Evolutionary conservation across 345 rosid species (phyloP).

Genomic region (Triadica sebifera): DNA sequence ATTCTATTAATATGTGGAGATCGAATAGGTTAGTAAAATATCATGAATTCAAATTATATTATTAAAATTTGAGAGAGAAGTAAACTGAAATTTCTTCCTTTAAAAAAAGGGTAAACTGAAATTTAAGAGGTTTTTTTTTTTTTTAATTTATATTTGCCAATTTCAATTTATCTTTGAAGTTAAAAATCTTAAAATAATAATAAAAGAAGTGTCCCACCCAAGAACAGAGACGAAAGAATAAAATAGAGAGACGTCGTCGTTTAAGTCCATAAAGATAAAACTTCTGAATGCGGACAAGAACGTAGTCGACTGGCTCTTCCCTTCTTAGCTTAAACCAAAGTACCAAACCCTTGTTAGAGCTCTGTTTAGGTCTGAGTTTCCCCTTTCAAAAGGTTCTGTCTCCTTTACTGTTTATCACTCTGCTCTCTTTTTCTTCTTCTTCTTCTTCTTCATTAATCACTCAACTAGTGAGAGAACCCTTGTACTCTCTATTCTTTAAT

Average conservation of each 20-base stretch:
- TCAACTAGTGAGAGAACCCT: background rate
- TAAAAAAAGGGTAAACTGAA: too few species aligned
- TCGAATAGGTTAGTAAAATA: too few species aligned
- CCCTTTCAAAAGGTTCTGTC: background rate
- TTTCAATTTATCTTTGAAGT: too few species aligned
- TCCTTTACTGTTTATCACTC: background rate
- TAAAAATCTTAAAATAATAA: too few species aligned
- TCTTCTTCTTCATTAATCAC: background rate
- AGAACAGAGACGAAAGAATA: background rate
- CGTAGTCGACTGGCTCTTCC: background rate
- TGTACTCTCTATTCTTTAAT: background rate
- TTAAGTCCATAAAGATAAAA: background rate
- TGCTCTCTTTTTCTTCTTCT: background rate
- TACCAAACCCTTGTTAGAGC: background rate
- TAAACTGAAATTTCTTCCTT: too few species aligned
- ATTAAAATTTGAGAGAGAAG: too few species aligned
- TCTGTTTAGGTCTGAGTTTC: background rate
- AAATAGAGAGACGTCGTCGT: background rate
- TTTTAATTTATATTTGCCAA: too few species aligned
- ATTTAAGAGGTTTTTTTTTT: too few species aligned
- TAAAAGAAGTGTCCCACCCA: background rate
- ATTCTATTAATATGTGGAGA: too few species aligned
- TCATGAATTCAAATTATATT: too few species aligned
- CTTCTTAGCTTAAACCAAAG: background rate
- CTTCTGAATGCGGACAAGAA: background rate